A percentile compares a stretch with the other conserved stretches of the same genome.
phyloP scores from a whole-genome alignment of 441 rosid species.

The Melianthus villosus region DNA sequence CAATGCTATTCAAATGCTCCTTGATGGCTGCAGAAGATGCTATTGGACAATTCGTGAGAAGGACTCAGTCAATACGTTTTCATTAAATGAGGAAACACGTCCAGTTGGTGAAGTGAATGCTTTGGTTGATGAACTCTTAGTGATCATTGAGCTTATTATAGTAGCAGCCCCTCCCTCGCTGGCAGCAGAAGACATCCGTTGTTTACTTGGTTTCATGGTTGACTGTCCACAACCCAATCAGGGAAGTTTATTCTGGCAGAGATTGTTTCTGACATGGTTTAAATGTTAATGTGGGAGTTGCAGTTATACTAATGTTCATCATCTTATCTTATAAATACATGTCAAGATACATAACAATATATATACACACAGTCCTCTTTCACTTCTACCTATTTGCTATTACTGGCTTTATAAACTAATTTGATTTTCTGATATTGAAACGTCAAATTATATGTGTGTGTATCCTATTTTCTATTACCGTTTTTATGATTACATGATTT shows the following conservation, averaged over 20 bases:
- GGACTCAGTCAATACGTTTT: slow-evolving; percentile 62
- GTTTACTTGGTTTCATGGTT: slow-evolving; percentile 84
- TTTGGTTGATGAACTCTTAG: slow-evolving; percentile 95
- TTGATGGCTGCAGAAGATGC: slow-evolving; percentile 99
- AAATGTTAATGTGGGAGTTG: too few relatives aligned
- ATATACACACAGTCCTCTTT: too few relatives aligned
- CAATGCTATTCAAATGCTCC: slow-evolving; percentile 96
- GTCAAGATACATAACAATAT: too few relatives aligned
- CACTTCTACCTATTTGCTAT: too few relatives aligned
- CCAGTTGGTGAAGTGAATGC: slow-evolving; percentile 96
- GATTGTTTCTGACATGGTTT: too few relatives aligned
- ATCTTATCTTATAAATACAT: too few relatives aligned
- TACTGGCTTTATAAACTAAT: too few relatives aligned
- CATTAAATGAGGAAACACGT: slow-evolving; percentile 37
- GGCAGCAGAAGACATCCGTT: slow-evolving; percentile 61
- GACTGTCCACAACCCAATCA: slow-evolving; percentile 98
- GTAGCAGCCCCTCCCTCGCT: slow-evolving; percentile 72
- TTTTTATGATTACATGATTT: too few relatives aligned
- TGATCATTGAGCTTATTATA: slow-evolving; percentile 85
- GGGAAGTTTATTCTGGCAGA: slow-evolving; percentile 26
- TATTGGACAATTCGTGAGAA: slow-evolving; percentile 82
- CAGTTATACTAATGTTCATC: too few relatives aligned
- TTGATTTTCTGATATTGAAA: too few relatives aligned
- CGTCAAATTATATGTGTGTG: too few relatives aligned
- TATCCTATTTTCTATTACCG: too few relatives aligned